A percentile compares a stretch with the other conserved stretches of the same genome.
These are phyloP conservation scores for Penicillium turbatum DNA, from an alignment of 495 filamentous ascomycete species.

Conservation along the genomic window DNA sequence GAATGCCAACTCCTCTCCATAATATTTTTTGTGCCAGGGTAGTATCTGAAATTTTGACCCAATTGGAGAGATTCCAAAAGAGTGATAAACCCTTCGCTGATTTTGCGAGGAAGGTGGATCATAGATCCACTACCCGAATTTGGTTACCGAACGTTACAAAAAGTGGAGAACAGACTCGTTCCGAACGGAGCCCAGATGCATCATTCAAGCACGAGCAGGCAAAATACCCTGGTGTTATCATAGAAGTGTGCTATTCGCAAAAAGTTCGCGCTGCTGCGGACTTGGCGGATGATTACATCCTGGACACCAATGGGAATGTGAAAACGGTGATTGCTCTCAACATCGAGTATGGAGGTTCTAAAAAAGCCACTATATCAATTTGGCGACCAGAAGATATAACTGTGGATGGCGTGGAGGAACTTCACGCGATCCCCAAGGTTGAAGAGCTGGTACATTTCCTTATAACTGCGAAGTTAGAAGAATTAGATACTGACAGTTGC, in stretches of 20 bases:
- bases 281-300: slow-evolving; percentile 32
- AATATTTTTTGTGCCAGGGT: slow-evolving; percentile 14
- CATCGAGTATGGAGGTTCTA: slow-evolving; percentile 23
- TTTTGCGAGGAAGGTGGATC: slow-evolving; percentile 14
- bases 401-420: neutral
- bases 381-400: slow-evolving; percentile 4
- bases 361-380: slow-evolving; percentile 13
- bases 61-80: slow-evolving; percentile 5
- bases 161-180: slow-evolving; percentile 9
- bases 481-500: slow-evolving; percentile 1
- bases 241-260: slow-evolving; percentile 36
- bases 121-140: slow-evolving; percentile 10
- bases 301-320: slow-evolving; percentile 25
- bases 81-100: neutral
- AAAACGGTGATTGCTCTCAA: slow-evolving; percentile 28
- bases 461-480: neutral
- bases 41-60: slow-evolving; percentile 4
- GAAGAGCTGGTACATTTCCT: slow-evolving; percentile 6
- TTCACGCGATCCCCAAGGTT: slow-evolving; percentile 1
- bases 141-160: slow-evolving; percentile 3
- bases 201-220: slow-evolving; percentile 26
- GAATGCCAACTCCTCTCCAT: slow-evolving; percentile 22
- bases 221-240: slow-evolving; percentile 28
- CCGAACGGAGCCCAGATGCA: slow-evolving; percentile 24
- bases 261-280: slow-evolving; percentile 23